phyloP scores from a whole-genome alignment of 768 basidiomycete genomes.

The Lactarius tabidus region DNA sequence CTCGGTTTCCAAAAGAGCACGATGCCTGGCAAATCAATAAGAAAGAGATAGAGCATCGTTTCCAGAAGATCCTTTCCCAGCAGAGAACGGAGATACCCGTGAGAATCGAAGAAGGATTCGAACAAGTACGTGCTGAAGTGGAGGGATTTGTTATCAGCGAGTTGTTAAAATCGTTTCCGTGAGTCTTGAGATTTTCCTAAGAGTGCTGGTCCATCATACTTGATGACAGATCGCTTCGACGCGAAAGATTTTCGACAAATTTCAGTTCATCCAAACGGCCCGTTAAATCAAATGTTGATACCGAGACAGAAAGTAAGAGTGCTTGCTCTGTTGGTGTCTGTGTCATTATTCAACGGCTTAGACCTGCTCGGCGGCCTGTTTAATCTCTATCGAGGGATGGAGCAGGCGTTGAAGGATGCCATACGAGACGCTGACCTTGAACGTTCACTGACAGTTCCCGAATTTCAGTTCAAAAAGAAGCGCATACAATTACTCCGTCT shows the following conservation, averaged over 20 bases:
- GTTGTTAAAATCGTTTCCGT: neutral
- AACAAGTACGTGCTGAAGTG: neutral
- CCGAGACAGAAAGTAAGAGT: neutral
- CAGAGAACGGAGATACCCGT: neutral
- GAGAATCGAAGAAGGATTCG: neutral
- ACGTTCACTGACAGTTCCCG: neutral
- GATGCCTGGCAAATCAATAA: neutral
- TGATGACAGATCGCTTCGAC: neutral
- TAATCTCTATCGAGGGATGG: neutral
- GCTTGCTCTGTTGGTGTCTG: neutral
- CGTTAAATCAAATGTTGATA: neutral
- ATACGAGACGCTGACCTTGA: neutral
- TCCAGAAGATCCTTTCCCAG: neutral
- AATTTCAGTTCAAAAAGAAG: constrained; percentile 8
- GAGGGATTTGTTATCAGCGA: neutral
- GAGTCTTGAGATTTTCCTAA: neutral
- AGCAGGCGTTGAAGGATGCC: neutral
- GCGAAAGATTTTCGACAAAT: neutral
- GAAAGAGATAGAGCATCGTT: neutral
- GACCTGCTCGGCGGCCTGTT: constrained; percentile 6
- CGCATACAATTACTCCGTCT: neutral
- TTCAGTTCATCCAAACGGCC: neutral
- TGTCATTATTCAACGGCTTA: neutral
- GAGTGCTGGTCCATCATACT: neutral
- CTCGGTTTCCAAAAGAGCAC: neutral